Evolutionary conservation across 768 basidiomycete genomes (phyloP).

Genomic region (Nidularia sp.): DNA sequence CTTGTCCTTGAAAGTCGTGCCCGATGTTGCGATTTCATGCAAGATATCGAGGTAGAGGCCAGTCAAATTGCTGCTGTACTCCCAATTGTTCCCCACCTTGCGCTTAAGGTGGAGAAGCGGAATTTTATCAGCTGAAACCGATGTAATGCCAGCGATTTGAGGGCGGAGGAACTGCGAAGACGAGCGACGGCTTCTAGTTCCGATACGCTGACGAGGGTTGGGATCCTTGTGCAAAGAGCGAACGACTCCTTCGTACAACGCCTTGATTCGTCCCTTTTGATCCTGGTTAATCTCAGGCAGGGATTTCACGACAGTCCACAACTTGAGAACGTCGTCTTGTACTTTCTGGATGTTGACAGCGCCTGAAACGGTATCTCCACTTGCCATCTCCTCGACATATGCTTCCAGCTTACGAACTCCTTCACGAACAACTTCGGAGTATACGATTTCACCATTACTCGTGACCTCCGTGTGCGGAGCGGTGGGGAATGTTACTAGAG

Average conservation of each 20-base stretch:
- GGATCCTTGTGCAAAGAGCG: constrained; percentile 83
- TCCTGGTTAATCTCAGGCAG: constrained; percentile 97
- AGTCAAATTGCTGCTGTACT: constrained; percentile 96
- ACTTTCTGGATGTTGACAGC: constrained; percentile 95
- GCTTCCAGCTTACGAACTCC: constrained; percentile 97
- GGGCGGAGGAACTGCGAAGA: constrained; percentile 98
- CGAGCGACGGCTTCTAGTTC: constrained; percentile 74
- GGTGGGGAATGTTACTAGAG: constrained; percentile 91
- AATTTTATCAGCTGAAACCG: constrained; percentile 77
- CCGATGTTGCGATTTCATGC: constrained; percentile 97
- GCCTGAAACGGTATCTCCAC: constrained; percentile 80
- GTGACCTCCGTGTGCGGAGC: constrained; percentile 94
- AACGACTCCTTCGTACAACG: constrained; percentile 94
- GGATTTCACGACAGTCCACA: constrained; percentile 96
- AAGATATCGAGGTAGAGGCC: constrained; percentile 94
- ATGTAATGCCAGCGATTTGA: constrained; percentile 70
- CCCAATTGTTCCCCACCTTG: constrained; percentile 92
- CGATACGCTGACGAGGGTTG: constrained; percentile 51
- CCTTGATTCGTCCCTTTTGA: constrained; percentile 94
- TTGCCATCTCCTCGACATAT: constrained; percentile 98
- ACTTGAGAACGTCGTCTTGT: constrained; percentile 92
- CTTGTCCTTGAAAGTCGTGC: constrained; percentile 98
- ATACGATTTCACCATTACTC: constrained; percentile 90
- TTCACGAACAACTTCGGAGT: constrained; percentile 92
- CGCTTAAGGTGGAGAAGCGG: constrained; percentile 96